A percentile compares a stretch with the other conserved stretches of the same genome.
These are phyloP conservation scores for Citrus hindsii DNA, from an alignment of 345 rosid species.

Conservation along the genomic window DNA sequence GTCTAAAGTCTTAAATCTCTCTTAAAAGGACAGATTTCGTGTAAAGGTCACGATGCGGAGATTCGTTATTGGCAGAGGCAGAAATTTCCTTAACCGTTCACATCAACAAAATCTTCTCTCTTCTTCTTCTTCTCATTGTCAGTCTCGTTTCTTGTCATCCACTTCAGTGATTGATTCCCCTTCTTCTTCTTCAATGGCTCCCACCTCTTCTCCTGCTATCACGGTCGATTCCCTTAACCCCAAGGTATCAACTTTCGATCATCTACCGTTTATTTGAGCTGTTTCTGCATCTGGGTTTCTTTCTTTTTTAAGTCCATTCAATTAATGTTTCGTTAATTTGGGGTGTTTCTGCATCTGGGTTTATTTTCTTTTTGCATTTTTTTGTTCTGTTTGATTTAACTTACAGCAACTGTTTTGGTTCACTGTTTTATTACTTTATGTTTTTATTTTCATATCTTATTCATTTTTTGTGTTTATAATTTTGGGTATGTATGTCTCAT, in stretches of 20 bases:
- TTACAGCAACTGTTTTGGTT: background rate
- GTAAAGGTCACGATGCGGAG: slow-evolving; percentile 47
- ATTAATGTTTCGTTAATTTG: too few relatives aligned
- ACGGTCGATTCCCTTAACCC: slow-evolving; percentile 61
- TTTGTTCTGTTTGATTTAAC: background rate
- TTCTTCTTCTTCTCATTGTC: slow-evolving; percentile 9
- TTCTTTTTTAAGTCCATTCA: too few relatives aligned
- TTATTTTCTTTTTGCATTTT: background rate
- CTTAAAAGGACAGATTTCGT: background rate
- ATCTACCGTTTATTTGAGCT: background rate
- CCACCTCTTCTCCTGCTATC: slow-evolving; percentile 33
- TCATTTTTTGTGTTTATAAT: slow-evolving; percentile 9
- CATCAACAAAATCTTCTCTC: slow-evolving; percentile 2
- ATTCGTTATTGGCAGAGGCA: slow-evolving; percentile 47
- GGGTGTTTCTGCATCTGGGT: too few relatives aligned
- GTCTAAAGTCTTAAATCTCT: background rate
- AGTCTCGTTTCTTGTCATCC: slow-evolving; percentile 43
- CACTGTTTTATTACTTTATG: background rate
- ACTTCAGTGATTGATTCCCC: slow-evolving; percentile 32
- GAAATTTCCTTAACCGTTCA: slow-evolving; percentile 22
- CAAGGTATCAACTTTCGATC: slow-evolving; percentile 37
- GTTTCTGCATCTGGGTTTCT: too few relatives aligned
- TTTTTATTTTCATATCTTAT: background rate
- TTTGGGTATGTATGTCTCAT: slow-evolving; percentile 12
- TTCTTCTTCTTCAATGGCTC: slow-evolving; percentile 35